Percentiles rank a stretch among this genome's conserved stretches.
phyloP scores from a whole-genome alignment of 257 asterid species.

The Rauvolfia tetraphylla region DNA sequence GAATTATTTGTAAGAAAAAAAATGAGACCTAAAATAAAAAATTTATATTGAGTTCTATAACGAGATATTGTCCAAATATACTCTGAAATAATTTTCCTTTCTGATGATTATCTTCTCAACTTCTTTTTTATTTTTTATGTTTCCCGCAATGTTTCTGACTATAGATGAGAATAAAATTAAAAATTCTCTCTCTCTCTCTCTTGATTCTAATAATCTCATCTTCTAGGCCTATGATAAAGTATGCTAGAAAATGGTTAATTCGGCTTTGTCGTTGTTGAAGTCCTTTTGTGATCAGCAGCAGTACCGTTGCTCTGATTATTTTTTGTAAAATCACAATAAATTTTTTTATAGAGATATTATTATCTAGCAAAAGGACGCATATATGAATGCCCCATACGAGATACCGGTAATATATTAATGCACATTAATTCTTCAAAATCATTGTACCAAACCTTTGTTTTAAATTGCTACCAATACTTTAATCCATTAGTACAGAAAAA shows the following conservation, averaged over 20 bases:
- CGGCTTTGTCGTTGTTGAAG: conserved; percentile 14
- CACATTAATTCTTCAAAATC: neutral
- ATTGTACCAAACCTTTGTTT: neutral
- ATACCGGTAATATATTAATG: neutral
- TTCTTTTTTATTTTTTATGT: too few relatives aligned
- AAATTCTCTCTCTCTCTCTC: too few relatives aligned
- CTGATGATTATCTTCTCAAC: too few relatives aligned
- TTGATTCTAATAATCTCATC: too few relatives aligned
- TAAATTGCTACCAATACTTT: neutral
- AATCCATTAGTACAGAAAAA: too few relatives aligned
- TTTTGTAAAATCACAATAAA: neutral
- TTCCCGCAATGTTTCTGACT: too few relatives aligned
- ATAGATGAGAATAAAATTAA: too few relatives aligned
- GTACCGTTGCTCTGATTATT: neutral
- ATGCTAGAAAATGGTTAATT: neutral
- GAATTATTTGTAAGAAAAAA: too few relatives aligned
- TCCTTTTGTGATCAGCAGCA: neutral
- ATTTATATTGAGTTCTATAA: too few relatives aligned
- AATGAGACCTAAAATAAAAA: too few relatives aligned
- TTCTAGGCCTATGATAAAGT: neutral
- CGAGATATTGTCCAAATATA: too few relatives aligned
- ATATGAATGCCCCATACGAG: neutral
- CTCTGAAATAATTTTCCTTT: too few relatives aligned
- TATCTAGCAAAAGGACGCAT: neutral
- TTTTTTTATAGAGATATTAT: neutral